phyloP scores from a whole-genome alignment of 1,284 basidiomycete species.

The Sporisorium reilianum region DNA sequence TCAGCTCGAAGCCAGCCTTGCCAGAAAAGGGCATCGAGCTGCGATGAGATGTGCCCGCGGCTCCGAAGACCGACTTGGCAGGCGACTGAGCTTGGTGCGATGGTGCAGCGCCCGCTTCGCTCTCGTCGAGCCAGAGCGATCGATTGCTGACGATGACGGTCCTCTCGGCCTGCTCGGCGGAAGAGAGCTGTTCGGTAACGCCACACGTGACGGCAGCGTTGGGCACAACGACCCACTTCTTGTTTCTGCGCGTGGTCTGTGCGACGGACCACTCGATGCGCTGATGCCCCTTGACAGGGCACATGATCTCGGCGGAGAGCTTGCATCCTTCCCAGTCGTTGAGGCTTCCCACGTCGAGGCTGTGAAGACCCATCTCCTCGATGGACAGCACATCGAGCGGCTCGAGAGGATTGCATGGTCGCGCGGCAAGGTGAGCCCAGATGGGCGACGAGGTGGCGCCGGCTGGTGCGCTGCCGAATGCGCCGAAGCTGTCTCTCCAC shows the following conservation, averaged over 20 bases:
- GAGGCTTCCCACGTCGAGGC: constrained; percentile 59
- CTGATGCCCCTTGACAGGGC: constrained; percentile 38
- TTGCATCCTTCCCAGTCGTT: constrained; percentile 61
- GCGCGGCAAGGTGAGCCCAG: constrained; percentile 33
- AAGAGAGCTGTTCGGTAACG: constrained; percentile 4
- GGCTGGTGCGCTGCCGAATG: not conserved
- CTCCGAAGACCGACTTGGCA: not conserved
- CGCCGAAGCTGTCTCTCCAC: constrained; percentile 42
- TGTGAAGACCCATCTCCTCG: constrained; percentile 63
- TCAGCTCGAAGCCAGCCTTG: constrained; percentile 52
- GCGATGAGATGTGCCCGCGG: constrained; percentile 8
- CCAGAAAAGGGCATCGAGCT: constrained; percentile 48
- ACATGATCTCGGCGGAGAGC: constrained; percentile 49
- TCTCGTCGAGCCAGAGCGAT: constrained; percentile 34
- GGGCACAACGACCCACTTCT: constrained; percentile 62
- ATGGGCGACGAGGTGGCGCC: constrained; percentile 10
- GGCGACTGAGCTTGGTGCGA: not conserved
- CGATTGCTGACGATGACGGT: constrained; percentile 56
- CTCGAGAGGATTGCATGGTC: constrained; percentile 49
- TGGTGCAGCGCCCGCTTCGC: constrained; percentile 1
- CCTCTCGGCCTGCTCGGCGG: constrained; percentile 32
- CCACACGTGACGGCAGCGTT: constrained; percentile 32
- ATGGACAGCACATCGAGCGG: constrained; percentile 61
- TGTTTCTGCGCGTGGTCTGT: constrained; percentile 40
- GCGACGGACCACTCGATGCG: constrained; percentile 55